Evolutionary conservation across 164 flowering plant species (phyloP).

Genomic region (Berberis vulgaris): DNA sequence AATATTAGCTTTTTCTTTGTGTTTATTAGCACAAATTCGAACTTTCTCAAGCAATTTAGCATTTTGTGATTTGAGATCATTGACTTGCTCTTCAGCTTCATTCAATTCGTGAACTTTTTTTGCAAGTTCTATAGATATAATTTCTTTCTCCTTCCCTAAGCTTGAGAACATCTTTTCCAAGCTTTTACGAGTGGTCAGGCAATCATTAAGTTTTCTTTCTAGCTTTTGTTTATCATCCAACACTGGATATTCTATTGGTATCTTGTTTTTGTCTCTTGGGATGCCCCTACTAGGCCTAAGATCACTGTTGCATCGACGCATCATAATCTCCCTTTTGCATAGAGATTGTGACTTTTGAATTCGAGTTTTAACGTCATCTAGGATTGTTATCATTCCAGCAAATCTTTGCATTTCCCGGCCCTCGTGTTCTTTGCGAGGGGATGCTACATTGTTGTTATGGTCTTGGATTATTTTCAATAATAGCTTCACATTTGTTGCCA

Average conservation of each 20-base stretch:
- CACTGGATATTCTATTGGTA: constrained; percentile 10
- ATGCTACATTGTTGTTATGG: constrained; percentile 29
- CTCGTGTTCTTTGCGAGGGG: constrained; percentile 30
- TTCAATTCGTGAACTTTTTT: constrained; percentile 47
- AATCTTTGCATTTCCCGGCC: constrained; percentile 40
- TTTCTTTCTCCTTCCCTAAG: constrained; percentile 82
- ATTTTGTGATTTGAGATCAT: constrained; percentile 63
- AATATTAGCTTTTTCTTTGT: constrained; percentile 21
- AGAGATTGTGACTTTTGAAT: constrained; percentile 41
- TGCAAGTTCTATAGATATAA: constrained; percentile 68
- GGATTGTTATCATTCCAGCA: constrained; percentile 58
- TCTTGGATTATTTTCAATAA: constrained; percentile 58
- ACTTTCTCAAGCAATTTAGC: constrained; percentile 44
- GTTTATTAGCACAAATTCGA: constrained; percentile 29
- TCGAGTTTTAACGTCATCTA: constrained; percentile 48
- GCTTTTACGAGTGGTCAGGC: constrained; percentile 53
- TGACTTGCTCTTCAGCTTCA: constrained; percentile 58
- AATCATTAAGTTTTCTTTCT: constrained; percentile 42
- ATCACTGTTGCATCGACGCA: constrained; percentile 55
- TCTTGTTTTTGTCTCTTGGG: constrained; percentile 28
- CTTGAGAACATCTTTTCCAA: constrained; percentile 73
- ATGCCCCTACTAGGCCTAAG: constrained; percentile 13
- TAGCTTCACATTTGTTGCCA: constrained; percentile 48
- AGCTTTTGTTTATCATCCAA: constrained; percentile 46
- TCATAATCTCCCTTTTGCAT: constrained; percentile 24